Conservation (phyloP, 768 basidiomycete species). For the Paxillus involutus region DNA sequence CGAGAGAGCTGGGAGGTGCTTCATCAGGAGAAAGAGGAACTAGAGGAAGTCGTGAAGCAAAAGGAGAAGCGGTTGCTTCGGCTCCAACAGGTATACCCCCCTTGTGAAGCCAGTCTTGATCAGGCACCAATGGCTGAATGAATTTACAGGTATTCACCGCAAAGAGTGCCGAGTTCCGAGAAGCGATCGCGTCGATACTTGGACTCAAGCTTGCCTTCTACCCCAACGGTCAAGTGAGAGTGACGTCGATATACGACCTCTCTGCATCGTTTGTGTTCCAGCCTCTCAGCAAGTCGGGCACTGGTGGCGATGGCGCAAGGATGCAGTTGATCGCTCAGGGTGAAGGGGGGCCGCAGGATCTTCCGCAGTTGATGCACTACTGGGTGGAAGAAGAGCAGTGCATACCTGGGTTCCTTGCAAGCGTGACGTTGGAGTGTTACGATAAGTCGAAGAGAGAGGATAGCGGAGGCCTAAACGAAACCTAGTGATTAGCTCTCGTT, state of each 20-base stretch:
- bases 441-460: conserved; percentile 62
- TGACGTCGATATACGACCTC: conserved; percentile 90
- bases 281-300: conserved; percentile 43
- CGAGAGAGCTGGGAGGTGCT: conserved; percentile 78
- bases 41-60: conserved; percentile 64
- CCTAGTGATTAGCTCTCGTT: background rate
- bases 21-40: conserved; percentile 63
- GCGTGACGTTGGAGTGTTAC: conserved; percentile 87
- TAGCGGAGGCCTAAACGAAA: background rate
- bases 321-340: conserved; percentile 78
- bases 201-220: conserved; percentile 92
- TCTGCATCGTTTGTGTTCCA: conserved; percentile 87
- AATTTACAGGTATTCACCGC: conserved; percentile 66
- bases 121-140: background rate
- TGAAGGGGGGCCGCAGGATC: conserved; percentile 71
- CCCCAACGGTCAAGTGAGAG: conserved; percentile 84
- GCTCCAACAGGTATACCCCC: conserved; percentile 65
- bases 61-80: conserved; percentile 81
- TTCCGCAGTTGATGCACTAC: conserved; percentile 74
- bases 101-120: background rate
- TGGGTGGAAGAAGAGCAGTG: conserved; percentile 88
- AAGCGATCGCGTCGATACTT: conserved; percentile 85
- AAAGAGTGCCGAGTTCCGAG: conserved; percentile 89
- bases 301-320: conserved; percentile 40
- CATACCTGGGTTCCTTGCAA: conserved; percentile 87